phyloP scores from a whole-genome alignment of 2,329 filamentous ascomycete species.

The Neofusicoccum cordaticola region DNA sequence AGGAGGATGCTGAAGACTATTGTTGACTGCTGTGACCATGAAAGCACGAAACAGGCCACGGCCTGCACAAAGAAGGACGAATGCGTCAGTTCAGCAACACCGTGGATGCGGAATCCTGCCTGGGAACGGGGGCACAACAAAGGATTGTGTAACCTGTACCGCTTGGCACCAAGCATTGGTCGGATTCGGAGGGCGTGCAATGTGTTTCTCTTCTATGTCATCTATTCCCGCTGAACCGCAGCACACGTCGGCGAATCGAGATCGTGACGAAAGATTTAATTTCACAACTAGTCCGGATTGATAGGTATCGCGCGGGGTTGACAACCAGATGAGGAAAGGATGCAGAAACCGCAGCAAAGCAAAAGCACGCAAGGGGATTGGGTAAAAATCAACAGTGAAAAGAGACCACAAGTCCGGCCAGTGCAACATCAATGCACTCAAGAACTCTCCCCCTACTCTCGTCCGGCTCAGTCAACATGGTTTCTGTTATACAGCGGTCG shows the following conservation, averaged over 20 bases:
- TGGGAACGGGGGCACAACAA: not conserved
- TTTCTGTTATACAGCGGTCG: conserved; percentile 15
- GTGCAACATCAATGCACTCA: not conserved
- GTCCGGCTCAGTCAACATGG: not conserved
- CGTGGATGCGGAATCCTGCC: too few relatives aligned
- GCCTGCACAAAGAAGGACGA: not conserved
- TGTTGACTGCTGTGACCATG: too few relatives aligned
- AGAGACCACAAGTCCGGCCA: not conserved
- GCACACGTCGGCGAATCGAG: not conserved
- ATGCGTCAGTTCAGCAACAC: not conserved
- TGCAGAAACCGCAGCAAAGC: not conserved
- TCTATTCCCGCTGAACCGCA: not conserved
- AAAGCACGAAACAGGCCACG: not conserved
- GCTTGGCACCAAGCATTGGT: not conserved
- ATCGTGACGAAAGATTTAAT: not conserved
- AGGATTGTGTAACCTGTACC: conserved; percentile 1
- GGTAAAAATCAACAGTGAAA: conserved; percentile 14
- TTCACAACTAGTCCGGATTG: conserved; percentile 10
- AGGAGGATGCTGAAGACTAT: not conserved
- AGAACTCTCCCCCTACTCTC: not conserved
- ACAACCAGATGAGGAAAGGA: conserved; percentile 10
- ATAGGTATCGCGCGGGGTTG: conserved; percentile 17
- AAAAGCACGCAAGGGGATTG: not conserved
- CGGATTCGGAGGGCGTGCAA: not conserved
- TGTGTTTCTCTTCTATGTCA: not conserved